Percentiles rank a stretch among this genome's conserved stretches.
Conservation (phyloP, 2,329 filamentous ascomycete genomes). For the Phyllosticta citriasiana region DNA sequence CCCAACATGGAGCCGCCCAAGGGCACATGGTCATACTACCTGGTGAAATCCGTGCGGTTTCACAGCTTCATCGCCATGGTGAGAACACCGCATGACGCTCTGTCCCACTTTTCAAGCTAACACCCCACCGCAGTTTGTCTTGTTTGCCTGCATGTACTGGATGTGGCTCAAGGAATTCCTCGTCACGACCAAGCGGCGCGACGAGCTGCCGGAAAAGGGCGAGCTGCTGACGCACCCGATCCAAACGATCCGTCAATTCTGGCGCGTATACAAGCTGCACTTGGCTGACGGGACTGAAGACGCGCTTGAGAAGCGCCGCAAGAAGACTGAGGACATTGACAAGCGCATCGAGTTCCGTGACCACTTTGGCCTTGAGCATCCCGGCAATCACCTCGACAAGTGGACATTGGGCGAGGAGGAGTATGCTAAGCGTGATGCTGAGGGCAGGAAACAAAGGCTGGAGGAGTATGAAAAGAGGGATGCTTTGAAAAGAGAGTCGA, state of each 20-base stretch:
- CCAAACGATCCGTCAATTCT: slow-evolving; percentile 52
- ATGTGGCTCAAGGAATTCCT: slow-evolving; percentile 74
- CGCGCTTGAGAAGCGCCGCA: slow-evolving; percentile 61
- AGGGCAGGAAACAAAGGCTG: slow-evolving; percentile 7
- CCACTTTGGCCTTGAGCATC: slow-evolving; percentile 54
- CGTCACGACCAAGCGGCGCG: slow-evolving; percentile 64
- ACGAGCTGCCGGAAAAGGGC: slow-evolving; percentile 64
- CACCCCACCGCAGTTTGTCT: slow-evolving; percentile 44
- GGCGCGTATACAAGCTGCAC: slow-evolving; percentile 68
- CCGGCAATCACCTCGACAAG: slow-evolving; percentile 5
- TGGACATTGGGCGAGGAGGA: slow-evolving; percentile 28
- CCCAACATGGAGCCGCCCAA: slow-evolving; percentile 81
- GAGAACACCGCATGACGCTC: slow-evolving; percentile 20
- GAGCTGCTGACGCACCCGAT: slow-evolving; percentile 62
- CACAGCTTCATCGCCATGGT: slow-evolving; percentile 82
- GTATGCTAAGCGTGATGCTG: slow-evolving; percentile 18
- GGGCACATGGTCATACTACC: slow-evolving; percentile 74
- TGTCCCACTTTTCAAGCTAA: background rate
- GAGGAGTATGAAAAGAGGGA: slow-evolving; percentile 12
- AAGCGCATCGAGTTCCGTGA: slow-evolving; percentile 80
- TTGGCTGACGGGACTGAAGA: slow-evolving; percentile 58
- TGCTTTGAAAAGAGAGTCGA: slow-evolving; percentile 6
- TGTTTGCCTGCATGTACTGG: slow-evolving; percentile 57
- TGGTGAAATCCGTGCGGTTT: slow-evolving; percentile 65
- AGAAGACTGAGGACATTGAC: slow-evolving; percentile 71